Evolutionary conservation across 1,284 basidiomycete genomes (phyloP), one percentile per base, ranked within the genome.

Genomic region (Abortiporus biennis): DNA sequence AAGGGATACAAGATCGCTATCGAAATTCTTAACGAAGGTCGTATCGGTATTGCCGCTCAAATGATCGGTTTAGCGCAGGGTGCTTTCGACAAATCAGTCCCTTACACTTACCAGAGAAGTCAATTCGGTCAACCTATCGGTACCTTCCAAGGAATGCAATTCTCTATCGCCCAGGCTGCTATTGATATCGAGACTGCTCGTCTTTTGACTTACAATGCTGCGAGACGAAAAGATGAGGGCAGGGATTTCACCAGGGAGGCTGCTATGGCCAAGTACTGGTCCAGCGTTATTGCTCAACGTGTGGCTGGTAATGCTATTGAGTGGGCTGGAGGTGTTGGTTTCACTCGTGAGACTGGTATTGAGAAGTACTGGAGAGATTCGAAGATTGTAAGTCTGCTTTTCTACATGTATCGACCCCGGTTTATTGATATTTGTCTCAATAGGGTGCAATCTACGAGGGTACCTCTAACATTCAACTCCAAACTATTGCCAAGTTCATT

Each of bases 1-100:
- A 84, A 89, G 63, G 95, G 95, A 0, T 99, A 99, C 76, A 98
- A 98, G 80, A 85, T 92, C 59, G 95, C 95, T 40, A 99, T 99
- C 51, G 91, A 99, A 67, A 97, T 97, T 52, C 24, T 39, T 11
- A 24, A 27, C 25, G 37, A 27, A 30, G 37, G 91, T 35, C 87
- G 95, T 46, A 96, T 99, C 52, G 96, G 95, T 37, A 98, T 99
- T 51, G 96, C 94, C 19, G 94, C 92, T 2, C 91, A 94, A 62
- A 93, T 94, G 91, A 74, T 99, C 49, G 96, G 96, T 32, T 81
- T 98, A 24, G 96, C 96, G 2, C 93, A 98, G 61, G 95, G 95
- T 25, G 94, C 93, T 3, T 99, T 97, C 57, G 84, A 94, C 63
- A 91, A 93, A 62, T 76, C 89, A 2, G 85, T 99, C 16, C 84